Base-by-base conservation (phyloP, 1,139 yeast species). In the Yamadazyma mexicana region DNA sequence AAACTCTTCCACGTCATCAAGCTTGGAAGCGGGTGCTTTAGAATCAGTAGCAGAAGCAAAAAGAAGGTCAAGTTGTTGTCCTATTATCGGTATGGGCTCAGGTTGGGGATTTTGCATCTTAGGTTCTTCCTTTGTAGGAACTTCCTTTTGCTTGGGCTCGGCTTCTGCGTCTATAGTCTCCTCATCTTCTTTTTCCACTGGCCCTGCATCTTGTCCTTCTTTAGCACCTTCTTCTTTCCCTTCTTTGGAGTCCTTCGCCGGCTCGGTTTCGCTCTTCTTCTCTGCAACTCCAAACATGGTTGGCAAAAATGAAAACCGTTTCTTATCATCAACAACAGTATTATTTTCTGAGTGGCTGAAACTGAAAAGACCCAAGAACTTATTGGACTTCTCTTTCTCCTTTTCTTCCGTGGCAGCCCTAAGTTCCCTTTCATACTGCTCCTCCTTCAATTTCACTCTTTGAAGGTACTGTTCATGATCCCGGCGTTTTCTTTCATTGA, bases 391-490 rank as follows among this genome's bases (percentile, higher is more conserved):
- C 4, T 42, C 46, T 40, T 57, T 59, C 25, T 47, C 51, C 35
- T 53, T 50, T 18, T 55, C 61, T 18, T 48, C 50, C 0, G 62
- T 54, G 4, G 65, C 66, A 3, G 59, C 56, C 27, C 54, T 48
- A 31, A 68, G 34, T 20, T 59, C 61, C 38, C 52, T 49, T 36
- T 68, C 75, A 40, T 68, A 69, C 43, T 69, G 71, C 42, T 66
- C 74, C 46, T 71, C 76, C 50, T 64, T 69, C 40, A 55, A 48
- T 44, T 59, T 62, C 36, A 70, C 51, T 41, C 72, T 61, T 38
- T 56, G 59, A 17, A 71, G 56, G 40, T 66, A 66, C 35, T 54
- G 40, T 43, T 71, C 75, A 45, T 71, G 74, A 44, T 72, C 77
- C 44, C 56, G 58, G 16, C 66, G 57, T 42, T 65, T 69, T 36